Evolutionary conservation across 2,329 filamentous ascomycete species (phyloP).

Genomic region (Penicillium oxalicum): DNA sequence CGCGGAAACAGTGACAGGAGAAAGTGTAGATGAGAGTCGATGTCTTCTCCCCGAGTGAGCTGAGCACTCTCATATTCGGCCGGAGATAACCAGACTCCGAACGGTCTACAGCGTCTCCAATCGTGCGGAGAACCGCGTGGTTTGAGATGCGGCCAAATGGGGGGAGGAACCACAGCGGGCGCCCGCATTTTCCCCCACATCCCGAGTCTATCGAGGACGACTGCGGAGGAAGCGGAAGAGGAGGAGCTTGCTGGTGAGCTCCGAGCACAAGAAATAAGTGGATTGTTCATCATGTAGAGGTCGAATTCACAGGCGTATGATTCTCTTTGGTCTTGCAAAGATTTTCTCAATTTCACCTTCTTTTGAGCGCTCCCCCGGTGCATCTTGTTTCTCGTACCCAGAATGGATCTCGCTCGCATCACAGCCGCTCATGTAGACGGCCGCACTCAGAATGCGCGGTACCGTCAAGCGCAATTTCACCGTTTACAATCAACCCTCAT

Average conservation of each 20-base stretch:
- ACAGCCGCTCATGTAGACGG: conserved; percentile 35
- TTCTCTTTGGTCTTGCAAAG: neutral
- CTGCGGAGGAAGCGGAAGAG: neutral
- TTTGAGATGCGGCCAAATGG: neutral
- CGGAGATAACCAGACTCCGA: conserved; percentile 1
- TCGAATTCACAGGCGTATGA: neutral
- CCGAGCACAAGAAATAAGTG: conserved; percentile 3
- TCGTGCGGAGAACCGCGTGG: neutral
- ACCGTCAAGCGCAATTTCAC: conserved; percentile 37
- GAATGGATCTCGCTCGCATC: conserved; percentile 25
- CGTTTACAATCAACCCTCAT: conserved; percentile 31
- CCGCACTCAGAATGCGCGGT: conserved; percentile 33
- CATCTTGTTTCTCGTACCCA: neutral
- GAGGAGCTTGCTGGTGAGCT: neutral
- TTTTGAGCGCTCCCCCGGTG: too few relatives aligned
- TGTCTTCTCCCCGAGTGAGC: neutral
- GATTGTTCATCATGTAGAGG: neutral
- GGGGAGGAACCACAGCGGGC: neutral
- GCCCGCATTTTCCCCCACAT: conserved; percentile 20
- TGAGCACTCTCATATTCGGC: conserved; percentile 1
- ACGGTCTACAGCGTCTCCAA: neutral
- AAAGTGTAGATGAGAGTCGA: conserved; percentile 3
- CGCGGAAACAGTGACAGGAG: neutral
- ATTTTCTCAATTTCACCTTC: neutral
- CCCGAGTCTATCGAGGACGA: conserved; percentile 11